Evolutionary conservation across 225 moss, liverwort and hornwort species (phyloP).

Genomic region (Antitrichia curtipendula): DNA sequence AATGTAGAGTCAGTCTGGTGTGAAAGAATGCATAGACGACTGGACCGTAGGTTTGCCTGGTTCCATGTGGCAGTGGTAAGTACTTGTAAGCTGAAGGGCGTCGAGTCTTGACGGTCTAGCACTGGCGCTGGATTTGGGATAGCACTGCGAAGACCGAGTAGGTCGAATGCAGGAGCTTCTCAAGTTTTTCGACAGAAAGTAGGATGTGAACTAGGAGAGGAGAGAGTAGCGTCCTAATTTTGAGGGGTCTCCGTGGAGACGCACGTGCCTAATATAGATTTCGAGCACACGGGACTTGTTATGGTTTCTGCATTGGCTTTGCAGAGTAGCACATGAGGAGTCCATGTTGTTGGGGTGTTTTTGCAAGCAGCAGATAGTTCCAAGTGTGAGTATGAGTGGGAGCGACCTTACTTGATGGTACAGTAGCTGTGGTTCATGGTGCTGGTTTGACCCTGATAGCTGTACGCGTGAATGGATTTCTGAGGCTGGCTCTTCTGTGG

Average conservation of each 20-base stretch:
- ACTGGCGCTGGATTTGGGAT: not conserved
- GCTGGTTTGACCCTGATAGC: constrained; percentile 25
- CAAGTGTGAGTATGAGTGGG: not conserved
- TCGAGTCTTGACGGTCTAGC: not conserved
- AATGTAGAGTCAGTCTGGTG: not conserved
- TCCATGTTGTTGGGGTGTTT: not conserved
- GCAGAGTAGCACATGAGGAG: not conserved
- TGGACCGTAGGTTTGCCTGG: not conserved
- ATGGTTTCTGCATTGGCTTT: not conserved
- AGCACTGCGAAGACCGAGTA: not conserved
- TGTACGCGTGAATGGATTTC: constrained; percentile 26
- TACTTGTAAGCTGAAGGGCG: not conserved
- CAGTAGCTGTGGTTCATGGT: constrained; percentile 19
- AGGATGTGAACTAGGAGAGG: not conserved
- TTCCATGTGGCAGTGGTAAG: not conserved
- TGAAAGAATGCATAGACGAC: not conserved
- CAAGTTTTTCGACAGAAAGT: not conserved
- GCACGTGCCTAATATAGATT: not conserved
- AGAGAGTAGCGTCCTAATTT: not conserved
- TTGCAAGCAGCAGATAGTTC: constrained; percentile 1
- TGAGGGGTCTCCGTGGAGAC: not conserved
- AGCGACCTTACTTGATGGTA: not conserved
- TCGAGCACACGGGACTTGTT: not conserved
- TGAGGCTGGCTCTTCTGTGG: constrained; percentile 58
- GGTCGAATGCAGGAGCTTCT: not conserved